phyloP scores from a whole-genome alignment of 2,329 filamentous ascomycete genomes.

The Trichophyton rubrum region DNA sequence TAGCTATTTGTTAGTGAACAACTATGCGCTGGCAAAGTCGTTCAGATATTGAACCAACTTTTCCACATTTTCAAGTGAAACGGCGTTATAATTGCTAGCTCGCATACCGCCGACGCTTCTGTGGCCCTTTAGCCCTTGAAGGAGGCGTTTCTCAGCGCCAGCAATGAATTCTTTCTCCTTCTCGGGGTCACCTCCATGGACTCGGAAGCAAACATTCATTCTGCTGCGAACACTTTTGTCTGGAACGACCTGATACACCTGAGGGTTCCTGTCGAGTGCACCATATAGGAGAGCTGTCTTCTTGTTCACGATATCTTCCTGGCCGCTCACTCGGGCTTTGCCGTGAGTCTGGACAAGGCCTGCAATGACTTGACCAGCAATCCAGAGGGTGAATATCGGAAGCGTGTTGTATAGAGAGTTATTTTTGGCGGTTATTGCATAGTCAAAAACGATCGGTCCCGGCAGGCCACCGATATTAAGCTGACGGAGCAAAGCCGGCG shows the following conservation, averaged over 20 bases:
- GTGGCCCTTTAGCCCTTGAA: constrained; percentile 80
- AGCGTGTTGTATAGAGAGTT: constrained; percentile 94
- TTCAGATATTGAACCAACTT: constrained; percentile 35
- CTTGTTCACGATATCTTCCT: constrained; percentile 57
- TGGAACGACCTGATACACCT: constrained; percentile 67
- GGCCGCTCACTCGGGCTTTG: constrained; percentile 57
- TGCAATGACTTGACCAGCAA: constrained; percentile 79
- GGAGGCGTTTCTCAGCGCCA: constrained; percentile 52
- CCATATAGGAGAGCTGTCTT: constrained; percentile 70
- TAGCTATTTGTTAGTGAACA: neutral
- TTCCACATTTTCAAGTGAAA: constrained; percentile 41
- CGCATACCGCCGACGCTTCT: constrained; percentile 76
- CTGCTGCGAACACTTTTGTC: constrained; percentile 62
- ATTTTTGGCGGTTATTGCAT: constrained; percentile 77
- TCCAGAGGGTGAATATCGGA: constrained; percentile 85
- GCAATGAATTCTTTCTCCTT: constrained; percentile 71
- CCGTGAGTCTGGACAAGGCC: constrained; percentile 54
- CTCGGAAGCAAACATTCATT: constrained; percentile 92
- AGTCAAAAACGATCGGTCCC: constrained; percentile 63
- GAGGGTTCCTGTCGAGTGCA: constrained; percentile 59
- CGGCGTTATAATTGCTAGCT: constrained; percentile 79
- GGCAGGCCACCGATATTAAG: constrained; percentile 57
- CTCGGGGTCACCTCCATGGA: constrained; percentile 51
- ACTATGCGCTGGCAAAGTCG: constrained; percentile 37
- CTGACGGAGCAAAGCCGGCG: constrained; percentile 55